Conservation (phyloP, 768 basidiomycete genomes). For the Lactifluus rugatus region DNA sequence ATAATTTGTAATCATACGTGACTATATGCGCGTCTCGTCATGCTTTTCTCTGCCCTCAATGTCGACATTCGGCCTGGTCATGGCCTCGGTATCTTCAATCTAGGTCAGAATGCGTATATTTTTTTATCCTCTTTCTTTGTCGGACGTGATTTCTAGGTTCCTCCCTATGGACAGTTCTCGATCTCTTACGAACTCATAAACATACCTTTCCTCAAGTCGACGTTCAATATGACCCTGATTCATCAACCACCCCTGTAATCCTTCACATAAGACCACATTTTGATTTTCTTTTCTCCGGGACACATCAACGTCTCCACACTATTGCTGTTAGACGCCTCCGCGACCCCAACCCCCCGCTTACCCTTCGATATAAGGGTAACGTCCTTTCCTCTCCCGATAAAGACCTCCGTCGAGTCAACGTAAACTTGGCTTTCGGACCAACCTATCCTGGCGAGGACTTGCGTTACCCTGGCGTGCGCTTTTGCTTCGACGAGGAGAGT, state of each 20-base stretch:
- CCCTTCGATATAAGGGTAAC: conserved; percentile 55
- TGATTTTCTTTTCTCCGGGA: conserved; percentile 76
- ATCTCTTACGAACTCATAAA: conserved; percentile 52
- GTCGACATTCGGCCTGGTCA: conserved; percentile 67
- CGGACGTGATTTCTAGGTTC: conserved; percentile 38
- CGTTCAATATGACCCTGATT: conserved; percentile 71
- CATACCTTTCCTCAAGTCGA: conserved; percentile 74
- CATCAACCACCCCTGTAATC: conserved; percentile 64
- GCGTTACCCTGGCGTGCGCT: conserved; percentile 76
- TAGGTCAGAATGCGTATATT: conserved; percentile 36
- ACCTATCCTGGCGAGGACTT: conserved; percentile 73
- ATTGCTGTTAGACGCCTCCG: conserved; percentile 63
- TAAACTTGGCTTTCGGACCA: conserved; percentile 70
- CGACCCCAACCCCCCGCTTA: conserved; percentile 56
- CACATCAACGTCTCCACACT: conserved; percentile 69
- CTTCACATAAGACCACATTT: conserved; percentile 73
- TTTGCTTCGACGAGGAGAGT: conserved; percentile 71
- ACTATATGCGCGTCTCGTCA: not conserved
- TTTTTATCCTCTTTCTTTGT: not conserved
- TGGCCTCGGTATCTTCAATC: conserved; percentile 70
- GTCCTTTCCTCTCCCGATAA: conserved; percentile 54
- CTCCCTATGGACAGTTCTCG: conserved; percentile 71
- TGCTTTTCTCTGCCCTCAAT: conserved; percentile 58
- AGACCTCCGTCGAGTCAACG: conserved; percentile 50
- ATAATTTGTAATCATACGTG: not conserved